Conservation (phyloP, 495 filamentous ascomycete genomes). For the Podospora comata region DNA sequence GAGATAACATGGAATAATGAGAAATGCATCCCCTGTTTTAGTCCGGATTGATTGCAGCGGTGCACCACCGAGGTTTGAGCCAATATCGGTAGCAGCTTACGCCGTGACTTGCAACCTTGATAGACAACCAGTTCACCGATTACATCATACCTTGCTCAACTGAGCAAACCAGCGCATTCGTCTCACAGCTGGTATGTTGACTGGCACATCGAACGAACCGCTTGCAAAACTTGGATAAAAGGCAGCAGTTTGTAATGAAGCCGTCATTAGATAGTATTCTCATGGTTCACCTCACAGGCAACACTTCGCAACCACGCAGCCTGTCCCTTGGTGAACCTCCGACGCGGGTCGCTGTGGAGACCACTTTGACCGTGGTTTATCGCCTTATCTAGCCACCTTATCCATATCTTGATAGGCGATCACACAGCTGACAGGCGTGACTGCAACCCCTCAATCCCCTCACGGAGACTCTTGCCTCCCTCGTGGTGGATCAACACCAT, state of each 20-base stretch:
- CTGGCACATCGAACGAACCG: background rate
- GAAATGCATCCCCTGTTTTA: background rate
- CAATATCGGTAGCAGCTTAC: background rate
- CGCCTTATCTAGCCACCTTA: background rate
- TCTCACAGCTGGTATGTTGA: background rate
- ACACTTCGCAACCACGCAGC: background rate
- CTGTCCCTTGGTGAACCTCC: background rate
- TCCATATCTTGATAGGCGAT: background rate
- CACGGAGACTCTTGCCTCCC: background rate
- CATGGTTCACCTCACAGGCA: background rate
- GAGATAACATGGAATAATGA: slow-evolving; percentile 14
- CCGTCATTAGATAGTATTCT: background rate
- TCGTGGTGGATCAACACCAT: background rate
- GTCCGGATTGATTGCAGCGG: background rate
- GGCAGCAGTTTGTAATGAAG: background rate
- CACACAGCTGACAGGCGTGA: background rate
- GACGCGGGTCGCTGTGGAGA: background rate
- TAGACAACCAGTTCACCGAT: background rate
- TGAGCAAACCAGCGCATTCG: background rate
- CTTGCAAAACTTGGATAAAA: background rate
- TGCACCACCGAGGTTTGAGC: background rate
- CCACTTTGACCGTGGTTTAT: background rate
- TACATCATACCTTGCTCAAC: slow-evolving; percentile 7
- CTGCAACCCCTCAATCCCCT: background rate
- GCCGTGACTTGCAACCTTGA: background rate